Base-by-base conservation (phyloP, 176 grass and related monocot genomes). In the Coix lacrymajobi region DNA sequence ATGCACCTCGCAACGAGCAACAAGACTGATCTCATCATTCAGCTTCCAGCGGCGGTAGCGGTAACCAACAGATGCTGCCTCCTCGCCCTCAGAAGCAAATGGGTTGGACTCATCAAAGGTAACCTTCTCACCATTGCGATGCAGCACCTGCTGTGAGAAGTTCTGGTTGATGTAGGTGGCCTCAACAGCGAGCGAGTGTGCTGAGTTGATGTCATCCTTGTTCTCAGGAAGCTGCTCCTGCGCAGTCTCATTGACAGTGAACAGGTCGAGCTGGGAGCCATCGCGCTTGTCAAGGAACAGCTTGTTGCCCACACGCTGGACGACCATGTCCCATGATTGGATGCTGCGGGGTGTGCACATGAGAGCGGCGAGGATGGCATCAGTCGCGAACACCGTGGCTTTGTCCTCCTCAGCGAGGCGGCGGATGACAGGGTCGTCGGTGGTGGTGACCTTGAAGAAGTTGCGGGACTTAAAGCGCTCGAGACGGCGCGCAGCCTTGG, bases 101-200 rank as follows among this genome's bases (percentile, higher is more conserved):
- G 93, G 93, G 72, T 96, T 96, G 44, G 93, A 86, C 81, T 96
- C 93, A 60, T 96, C 93, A 73, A 87, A 93, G 16, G 88, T 89
- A 48, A 96, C 90, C 86, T 96, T 96, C 77, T 96, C 87, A 8
- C 88, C 88, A 31, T 93, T 81, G 12, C 88, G 79, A 0, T 82
- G 51, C 11, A 81, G 76, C 71, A 96, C 93, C 88, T 96, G 93
- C 67, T 96, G 93, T 7, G 91, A 83, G 83, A 96, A 96, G 75
- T 96, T 96, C 79, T 96, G 93, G 83, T 93, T 96, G 90, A 96
- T 91, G 90, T 93, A 92, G 72, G 90, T 91, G 8, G 93, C 93
- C 88, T 96, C 93, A 15, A 90, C 90, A 13, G 93, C 88, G 0
- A 96, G 81, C 2, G 88, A 86, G n/a, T 86, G 91, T 1, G 83